Conservation (phyloP, 2,329 filamentous ascomycete genomes). For the Ilyonectria destructans region DNA sequence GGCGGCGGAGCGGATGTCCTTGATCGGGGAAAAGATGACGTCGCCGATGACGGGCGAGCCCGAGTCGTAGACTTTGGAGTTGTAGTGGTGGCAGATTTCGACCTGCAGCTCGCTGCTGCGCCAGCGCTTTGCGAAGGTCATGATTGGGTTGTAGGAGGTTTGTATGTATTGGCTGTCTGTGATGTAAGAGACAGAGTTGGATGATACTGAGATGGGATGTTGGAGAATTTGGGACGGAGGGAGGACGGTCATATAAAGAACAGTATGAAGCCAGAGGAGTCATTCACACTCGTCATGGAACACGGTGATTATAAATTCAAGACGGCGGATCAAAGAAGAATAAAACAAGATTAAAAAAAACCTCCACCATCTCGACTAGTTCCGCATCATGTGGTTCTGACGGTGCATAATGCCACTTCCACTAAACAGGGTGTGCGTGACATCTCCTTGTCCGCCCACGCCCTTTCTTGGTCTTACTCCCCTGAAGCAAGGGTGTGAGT, state of each 20-base stretch:
- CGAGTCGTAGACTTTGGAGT: conserved; percentile 14
- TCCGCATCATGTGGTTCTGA: neutral
- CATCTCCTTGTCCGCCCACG: neutral
- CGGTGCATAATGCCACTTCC: neutral
- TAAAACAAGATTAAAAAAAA: neutral
- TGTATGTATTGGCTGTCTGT: neutral
- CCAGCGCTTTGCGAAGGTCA: neutral
- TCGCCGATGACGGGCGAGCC: conserved; percentile 11
- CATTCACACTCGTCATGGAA: neutral
- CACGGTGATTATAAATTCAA: neutral
- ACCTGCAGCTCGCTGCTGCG: conserved; percentile 3
- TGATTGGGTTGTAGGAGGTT: neutral
- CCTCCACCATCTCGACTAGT: neutral
- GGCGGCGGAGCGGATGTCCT: neutral
- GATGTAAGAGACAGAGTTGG: neutral
- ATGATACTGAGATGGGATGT: neutral
- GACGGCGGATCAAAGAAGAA: neutral
- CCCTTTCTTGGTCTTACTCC: neutral
- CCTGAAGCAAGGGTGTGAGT: too few species aligned
- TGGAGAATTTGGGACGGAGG: neutral
- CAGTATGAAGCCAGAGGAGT: neutral
- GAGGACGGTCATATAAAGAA: neutral
- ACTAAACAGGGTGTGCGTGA: neutral
- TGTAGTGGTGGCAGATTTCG: conserved; percentile 13
- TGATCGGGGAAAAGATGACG: neutral